Evolutionary conservation across 1,284 basidiomycete species (phyloP), one percentile per base, ranked within the genome.

Genomic region (Porogramme epimiltina): DNA sequence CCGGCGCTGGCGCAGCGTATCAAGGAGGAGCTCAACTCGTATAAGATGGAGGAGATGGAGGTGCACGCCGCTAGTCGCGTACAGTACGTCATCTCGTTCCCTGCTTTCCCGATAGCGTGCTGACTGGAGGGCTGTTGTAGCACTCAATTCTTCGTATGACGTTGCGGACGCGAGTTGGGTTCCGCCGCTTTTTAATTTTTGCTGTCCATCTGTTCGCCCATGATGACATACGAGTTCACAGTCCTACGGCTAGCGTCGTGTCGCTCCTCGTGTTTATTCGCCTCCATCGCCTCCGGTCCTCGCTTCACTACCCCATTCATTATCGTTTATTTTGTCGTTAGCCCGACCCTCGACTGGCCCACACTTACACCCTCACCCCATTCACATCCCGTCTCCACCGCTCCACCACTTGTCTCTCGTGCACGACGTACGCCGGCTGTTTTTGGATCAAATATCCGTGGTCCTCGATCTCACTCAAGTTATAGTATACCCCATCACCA

Each of bases 11-110:
- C 96, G 40, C 92, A 97, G 78, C 80, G 89, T 59, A 98, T 98
- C 73, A 98, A 98, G 79, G 93, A 95, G 73, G 93, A 95, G 75
- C 77, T 96, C 42, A 95, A 97, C 73, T 93, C 92, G 55, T 97
- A 91, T 76, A 97, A 97, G 80, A 93, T 97, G 89, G 95, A 97
- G 73, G 92, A 95, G 75, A 97, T 98, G 95, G 92, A 94, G 66
- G 93, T 98, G 55, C 95, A 97, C 71, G 87, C 89, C 58, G 76
- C 87, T 43, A 93, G 91, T 71, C 84, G 91, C 69, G 83, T 89
- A 65, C 87, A 95, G 89, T 92, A 69, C 62, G 89, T 37, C 44
- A 56, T 19, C 16, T 40, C 36, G 26, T 31, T 15, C 28, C 13
- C 40, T 13, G 28, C 13, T 31, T 13, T 13, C 13, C 28, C 13